Conservation (phyloP, 2,329 filamentous ascomycete species). For the Alternaria triticimaculans region DNA sequence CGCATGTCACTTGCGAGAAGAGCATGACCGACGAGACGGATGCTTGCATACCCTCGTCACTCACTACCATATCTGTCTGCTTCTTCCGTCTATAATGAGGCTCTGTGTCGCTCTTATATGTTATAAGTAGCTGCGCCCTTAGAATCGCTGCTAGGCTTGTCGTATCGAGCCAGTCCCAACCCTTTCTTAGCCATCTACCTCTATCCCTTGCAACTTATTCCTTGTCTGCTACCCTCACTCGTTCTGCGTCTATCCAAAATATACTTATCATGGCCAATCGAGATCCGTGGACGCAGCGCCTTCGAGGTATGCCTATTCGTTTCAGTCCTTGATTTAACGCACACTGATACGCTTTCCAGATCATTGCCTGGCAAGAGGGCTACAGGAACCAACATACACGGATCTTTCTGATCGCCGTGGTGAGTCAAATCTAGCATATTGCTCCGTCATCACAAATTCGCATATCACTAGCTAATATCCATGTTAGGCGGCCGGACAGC, state of each 20-base stretch:
- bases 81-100: slow-evolving; percentile 5
- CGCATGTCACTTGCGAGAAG: slow-evolving; percentile 19
- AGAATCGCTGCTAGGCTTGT: not conserved
- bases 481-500: slow-evolving; percentile 46
- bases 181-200: not conserved
- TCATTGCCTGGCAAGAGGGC: slow-evolving; percentile 35
- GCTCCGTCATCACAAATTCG: not conserved
- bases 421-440: slow-evolving; percentile 15
- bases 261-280: slow-evolving; percentile 25
- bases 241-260: not conserved
- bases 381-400: slow-evolving; percentile 40
- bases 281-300: slow-evolving; percentile 34
- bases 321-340: not conserved
- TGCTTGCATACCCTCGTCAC: slow-evolving; percentile 22
- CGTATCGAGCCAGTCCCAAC: not conserved
- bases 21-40: slow-evolving; percentile 30
- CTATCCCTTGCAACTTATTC: not conserved
- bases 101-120: not conserved
- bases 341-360: slow-evolving; percentile 31
- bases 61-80: slow-evolving; percentile 10
- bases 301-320: slow-evolving; percentile 31
- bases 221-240: not conserved
- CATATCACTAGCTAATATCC: not conserved
- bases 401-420: slow-evolving; percentile 49
- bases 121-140: slow-evolving; percentile 15